Conservation (phyloP, 306 rosid species). For the Cajanus cajan region DNA sequence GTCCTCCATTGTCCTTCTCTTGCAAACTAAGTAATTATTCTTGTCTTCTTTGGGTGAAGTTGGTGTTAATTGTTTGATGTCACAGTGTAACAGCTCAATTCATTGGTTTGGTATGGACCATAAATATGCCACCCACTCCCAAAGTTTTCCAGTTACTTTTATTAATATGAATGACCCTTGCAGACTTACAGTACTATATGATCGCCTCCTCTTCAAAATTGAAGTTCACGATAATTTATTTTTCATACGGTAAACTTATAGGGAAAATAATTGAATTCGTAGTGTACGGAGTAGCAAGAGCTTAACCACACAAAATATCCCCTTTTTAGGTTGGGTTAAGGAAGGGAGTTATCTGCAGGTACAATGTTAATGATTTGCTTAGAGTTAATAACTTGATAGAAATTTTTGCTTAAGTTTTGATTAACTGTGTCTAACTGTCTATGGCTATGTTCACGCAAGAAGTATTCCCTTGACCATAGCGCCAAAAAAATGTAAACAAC, state of each 20-base stretch:
- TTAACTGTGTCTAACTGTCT: neutral
- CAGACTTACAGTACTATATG: neutral
- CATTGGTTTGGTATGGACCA: slow-evolving; percentile 23
- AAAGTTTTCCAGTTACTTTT: slow-evolving; percentile 14
- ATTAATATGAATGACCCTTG: slow-evolving; percentile 18
- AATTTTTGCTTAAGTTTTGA: neutral
- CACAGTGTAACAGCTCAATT: neutral
- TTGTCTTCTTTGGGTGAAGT: slow-evolving; percentile 16
- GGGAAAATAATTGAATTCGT: neutral
- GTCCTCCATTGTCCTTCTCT: slow-evolving; percentile 9
- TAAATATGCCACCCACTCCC: slow-evolving; percentile 36
- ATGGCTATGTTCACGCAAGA: neutral
- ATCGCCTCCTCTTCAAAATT: neutral
- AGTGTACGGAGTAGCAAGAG: neutral
- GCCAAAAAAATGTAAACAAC: neutral
- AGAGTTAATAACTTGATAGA: neutral
- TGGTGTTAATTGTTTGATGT: slow-evolving; percentile 11
- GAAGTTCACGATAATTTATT: neutral
- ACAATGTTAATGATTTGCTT: neutral
- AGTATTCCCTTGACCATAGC: neutral
- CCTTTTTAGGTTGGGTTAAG: neutral
- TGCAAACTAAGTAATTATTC: neutral
- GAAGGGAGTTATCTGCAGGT: neutral
- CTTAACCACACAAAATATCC: neutral
- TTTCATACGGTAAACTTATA: neutral